Evolutionary conservation across 2,329 filamentous ascomycete species (phyloP).

Genomic region (Curvularia lunata): DNA sequence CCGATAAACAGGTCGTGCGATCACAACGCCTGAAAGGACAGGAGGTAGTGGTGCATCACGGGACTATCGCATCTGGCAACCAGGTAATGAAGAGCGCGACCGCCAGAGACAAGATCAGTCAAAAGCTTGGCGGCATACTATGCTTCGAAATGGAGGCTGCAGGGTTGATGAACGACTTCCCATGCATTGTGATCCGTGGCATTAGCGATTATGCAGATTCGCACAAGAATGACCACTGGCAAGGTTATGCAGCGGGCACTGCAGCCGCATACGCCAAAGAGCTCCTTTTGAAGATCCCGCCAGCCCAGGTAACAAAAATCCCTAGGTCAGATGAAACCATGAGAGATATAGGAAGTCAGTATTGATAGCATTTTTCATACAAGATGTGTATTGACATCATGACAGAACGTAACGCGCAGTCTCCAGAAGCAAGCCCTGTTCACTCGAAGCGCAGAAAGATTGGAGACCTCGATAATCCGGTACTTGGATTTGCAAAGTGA

Average conservation of each 20-base stretch:
- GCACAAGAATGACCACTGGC: slow-evolving; percentile 14
- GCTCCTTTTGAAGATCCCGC: not conserved
- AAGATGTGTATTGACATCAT: not conserved
- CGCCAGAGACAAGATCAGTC: slow-evolving; percentile 45
- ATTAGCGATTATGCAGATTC: slow-evolving; percentile 33
- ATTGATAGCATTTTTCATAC: not conserved
- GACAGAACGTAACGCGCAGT: not conserved
- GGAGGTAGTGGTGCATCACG: slow-evolving; percentile 46
- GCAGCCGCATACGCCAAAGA: slow-evolving; percentile 25
- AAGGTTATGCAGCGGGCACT: slow-evolving; percentile 28
- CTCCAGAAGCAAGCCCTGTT: not conserved
- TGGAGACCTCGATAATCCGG: too few species aligned
- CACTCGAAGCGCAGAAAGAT: not conserved
- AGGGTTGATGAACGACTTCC: slow-evolving; percentile 4
- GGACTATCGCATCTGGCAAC: slow-evolving; percentile 51
- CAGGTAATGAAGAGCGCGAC: slow-evolving; percentile 51
- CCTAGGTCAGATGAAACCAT: not conserved
- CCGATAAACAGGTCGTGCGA: slow-evolving; percentile 4
- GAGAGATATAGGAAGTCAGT: not conserved
- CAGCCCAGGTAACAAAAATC: not conserved
- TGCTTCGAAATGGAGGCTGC: slow-evolving; percentile 20
- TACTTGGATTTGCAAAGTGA: not conserved
- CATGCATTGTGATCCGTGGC: slow-evolving; percentile 30
- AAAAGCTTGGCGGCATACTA: slow-evolving; percentile 26
- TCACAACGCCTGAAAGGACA: slow-evolving; percentile 9